Evolutionary conservation across 768 basidiomycete genomes (phyloP), one percentile per base, ranked within the genome.

Genomic region (Rhodotorula sphaerocarpa): DNA sequence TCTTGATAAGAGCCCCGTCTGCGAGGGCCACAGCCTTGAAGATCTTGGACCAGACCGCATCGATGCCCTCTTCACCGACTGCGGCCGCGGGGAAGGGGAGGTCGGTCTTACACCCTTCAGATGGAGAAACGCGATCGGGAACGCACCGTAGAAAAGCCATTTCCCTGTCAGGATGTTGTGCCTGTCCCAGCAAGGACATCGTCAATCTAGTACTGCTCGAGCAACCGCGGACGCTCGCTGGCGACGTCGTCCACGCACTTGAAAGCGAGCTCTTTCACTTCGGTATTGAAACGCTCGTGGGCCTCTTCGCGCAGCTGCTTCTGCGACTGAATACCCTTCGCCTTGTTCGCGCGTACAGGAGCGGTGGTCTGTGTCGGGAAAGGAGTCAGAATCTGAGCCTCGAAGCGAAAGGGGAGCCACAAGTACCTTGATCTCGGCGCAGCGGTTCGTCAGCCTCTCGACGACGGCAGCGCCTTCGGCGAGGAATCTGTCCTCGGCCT

Each of bases 111-210:
- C 36, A 39, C 10, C 16, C 36, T 10, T 20, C 20, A 25, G 21
- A 11, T 9, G 23, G 7, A 44, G 25, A 2, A 31, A 15, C 44
- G 36, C 25, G 5, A 23, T 15, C 9, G 63, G 59, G 16, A 23
- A 7, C 3, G 3, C 6, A 5, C 14, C 23, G 58, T 47, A 66
- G 48, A 68, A 53, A 20, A 70, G 48, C 70, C 70, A 70, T 36
- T 70, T 70, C 15, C 70, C 70, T 4, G 48, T 41, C 3, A 60
- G 33, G 45, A 68, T 39, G 28, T 44, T n/a, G 52, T 58, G 25
- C 43, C 43, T 44, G 21, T 23, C 20, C 7, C 7, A 18, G 43
- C 15, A 23, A n/a, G n/a, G n/a, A n/a, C n/a, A n/a, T n/a, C n/a
- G n/a, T n/a, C n/a, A n/a, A n/a, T n/a, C n/a, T n/a, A n/a, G n/a